Conservation (phyloP, 148 eudicot genomes). For the Diospyros kaki region DNA sequence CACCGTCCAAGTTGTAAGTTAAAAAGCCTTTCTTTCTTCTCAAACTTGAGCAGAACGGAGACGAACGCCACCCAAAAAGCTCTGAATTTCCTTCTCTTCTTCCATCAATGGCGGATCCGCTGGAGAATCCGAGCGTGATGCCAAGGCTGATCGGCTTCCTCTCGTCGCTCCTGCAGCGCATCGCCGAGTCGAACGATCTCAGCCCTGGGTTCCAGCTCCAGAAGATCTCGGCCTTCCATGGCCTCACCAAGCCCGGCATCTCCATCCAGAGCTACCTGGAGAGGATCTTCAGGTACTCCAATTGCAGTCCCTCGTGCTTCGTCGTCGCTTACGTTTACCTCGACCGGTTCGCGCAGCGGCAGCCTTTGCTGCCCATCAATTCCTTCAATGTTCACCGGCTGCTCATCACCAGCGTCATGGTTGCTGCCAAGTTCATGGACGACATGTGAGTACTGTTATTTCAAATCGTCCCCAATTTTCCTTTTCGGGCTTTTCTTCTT, state of each 20-base stretch:
- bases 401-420: constrained; percentile 73
- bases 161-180: constrained; percentile 55
- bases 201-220: constrained; percentile 29
- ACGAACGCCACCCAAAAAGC: neutral
- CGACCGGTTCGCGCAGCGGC: constrained; percentile 67
- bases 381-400: constrained; percentile 76
- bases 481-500: no score
- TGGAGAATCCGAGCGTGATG: constrained; percentile 37
- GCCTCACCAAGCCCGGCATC: constrained; percentile 57
- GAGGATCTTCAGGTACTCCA: constrained; percentile 78
- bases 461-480: no score
- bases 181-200: constrained; percentile 63
- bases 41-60: neutral
- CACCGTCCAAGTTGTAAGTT: neutral
- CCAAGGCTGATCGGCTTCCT: constrained; percentile 58
- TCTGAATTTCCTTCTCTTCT: neutral
- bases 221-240: constrained; percentile 62
- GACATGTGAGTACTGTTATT: constrained; percentile 53
- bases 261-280: constrained; percentile 62
- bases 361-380: constrained; percentile 54
- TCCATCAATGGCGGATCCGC: constrained; percentile 28
- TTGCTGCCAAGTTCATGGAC: constrained; percentile 86
- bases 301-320: constrained; percentile 76
- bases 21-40: no score
- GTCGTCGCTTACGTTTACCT: constrained; percentile 79